Conservation (phyloP, 805 yeast genomes). For the Pichia ethanolica region DNA sequence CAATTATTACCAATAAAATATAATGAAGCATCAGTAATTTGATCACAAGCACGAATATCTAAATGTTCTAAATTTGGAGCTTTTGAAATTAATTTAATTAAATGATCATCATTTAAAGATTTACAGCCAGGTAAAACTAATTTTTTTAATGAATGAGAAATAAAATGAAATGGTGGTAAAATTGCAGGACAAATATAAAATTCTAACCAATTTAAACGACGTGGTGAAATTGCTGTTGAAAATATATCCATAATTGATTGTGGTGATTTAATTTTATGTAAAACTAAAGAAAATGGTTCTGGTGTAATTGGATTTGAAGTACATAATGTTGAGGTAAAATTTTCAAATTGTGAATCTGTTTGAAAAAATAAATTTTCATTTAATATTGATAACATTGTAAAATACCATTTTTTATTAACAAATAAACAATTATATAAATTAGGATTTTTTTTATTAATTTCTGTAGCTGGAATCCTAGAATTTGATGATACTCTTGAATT, state of each 20-base stretch:
- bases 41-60: constrained; percentile 81
- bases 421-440: constrained; percentile 53
- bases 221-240: constrained; percentile 34
- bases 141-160: constrained; percentile 34
- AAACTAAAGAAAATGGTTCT: constrained; percentile 39
- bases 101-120: constrained; percentile 50
- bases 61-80: constrained; percentile 57
- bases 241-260: constrained; percentile 49
- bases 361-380: constrained; percentile 50
- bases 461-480: constrained; percentile 6
- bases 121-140: constrained; percentile 68
- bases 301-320: not conserved
- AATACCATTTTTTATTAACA: constrained; percentile 64
- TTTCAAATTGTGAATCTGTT: constrained; percentile 32
- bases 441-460: constrained; percentile 2
- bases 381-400: constrained; percentile 46
- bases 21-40: constrained; percentile 68
- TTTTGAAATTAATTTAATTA: constrained; percentile 42
- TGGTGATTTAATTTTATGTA: constrained; percentile 54
- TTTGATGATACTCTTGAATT: not conserved
- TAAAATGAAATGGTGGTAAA: constrained; percentile 45
- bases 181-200: constrained; percentile 75
- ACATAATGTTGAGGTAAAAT: constrained; percentile 11
- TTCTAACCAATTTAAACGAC: constrained; percentile 60
- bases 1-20: constrained; percentile 60